These are phyloP conservation scores for Amniculicola lignicola DNA, from an alignment of 495 filamentous ascomycete genomes.

Conservation along the genomic window DNA sequence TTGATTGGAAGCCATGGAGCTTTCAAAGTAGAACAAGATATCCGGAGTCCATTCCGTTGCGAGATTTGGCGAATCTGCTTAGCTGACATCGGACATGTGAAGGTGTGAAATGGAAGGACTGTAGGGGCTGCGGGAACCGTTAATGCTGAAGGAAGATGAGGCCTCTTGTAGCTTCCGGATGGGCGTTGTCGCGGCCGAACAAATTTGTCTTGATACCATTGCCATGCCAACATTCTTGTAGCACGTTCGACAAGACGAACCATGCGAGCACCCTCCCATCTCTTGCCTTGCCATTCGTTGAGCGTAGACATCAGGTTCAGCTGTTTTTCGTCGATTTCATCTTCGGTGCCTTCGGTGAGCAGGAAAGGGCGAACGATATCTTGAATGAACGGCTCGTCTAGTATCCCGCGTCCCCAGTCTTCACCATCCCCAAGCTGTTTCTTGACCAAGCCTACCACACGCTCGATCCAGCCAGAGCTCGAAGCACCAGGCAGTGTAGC, in stretches of 20 bases:
- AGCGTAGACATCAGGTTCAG: slow-evolving; percentile 49
- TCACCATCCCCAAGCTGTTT: slow-evolving; percentile 87
- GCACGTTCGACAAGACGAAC: slow-evolving; percentile 85
- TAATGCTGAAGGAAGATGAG: slow-evolving; percentile 69
- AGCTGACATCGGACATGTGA: slow-evolving; percentile 89
- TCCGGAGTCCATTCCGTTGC: slow-evolving; percentile 88
- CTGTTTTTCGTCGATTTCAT: slow-evolving; percentile 43
- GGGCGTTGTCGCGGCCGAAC: slow-evolving; percentile 60
- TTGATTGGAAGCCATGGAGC: slow-evolving; percentile 79
- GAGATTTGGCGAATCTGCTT: slow-evolving; percentile 95
- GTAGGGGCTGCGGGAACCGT: slow-evolving; percentile 88
- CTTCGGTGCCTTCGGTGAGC: slow-evolving; percentile 37
- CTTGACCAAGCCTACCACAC: slow-evolving; percentile 91
- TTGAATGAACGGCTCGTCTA: slow-evolving; percentile 56
- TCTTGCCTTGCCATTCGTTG: slow-evolving; percentile 66
- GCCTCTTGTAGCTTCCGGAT: slow-evolving; percentile 62
- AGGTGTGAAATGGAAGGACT: slow-evolving; percentile 97
- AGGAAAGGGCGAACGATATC: slow-evolving; percentile 51
- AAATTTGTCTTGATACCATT: slow-evolving; percentile 86
- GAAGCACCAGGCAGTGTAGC: slow-evolving; percentile 54
- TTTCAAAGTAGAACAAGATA: slow-evolving; percentile 82
- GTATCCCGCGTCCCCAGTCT: slow-evolving; percentile 74
- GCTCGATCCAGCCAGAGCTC: slow-evolving; percentile 83
- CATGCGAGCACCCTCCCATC: slow-evolving; percentile 85
- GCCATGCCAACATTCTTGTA: slow-evolving; percentile 69